Evolutionary conservation across 2,329 filamentous ascomycete genomes (phyloP), one percentile per base, ranked within the genome.

Genomic region (Tolypocladium cylindrosporum): DNA sequence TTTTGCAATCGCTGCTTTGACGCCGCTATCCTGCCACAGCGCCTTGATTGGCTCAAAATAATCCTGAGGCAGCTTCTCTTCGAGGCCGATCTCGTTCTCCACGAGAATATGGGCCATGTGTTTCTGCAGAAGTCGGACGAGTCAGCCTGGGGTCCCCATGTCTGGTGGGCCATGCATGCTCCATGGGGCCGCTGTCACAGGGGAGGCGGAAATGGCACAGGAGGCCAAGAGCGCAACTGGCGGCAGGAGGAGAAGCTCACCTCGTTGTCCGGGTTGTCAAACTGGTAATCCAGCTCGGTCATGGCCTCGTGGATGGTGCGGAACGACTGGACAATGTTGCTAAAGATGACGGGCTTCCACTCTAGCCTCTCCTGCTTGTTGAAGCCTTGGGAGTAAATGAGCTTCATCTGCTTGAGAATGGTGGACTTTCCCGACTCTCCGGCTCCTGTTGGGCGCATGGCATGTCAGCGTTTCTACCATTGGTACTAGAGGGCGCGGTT

Each of bases 291-390:
- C 67, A 95, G 85, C 67, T 95, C 88, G 60, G 88, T 82, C 92
- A 97, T 97, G 56, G 92, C 93, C 62, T 94, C 90, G 67, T 90
- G 83, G 63, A 97, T 88, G 65, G 92, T 85, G 71, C 92, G 90
- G 77, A 96, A 94, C 2, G 93, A 93, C 66, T 96, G 90, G 55
- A 97, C 80, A 63, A 97, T 82, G 73, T 99, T 99, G 74, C 88
- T 92, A 75, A 97, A 97, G 64, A 97, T 92, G 68, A 97, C 92
- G 19, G 91, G 89, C 66, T 94, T 91, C 82, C 91, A 96, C 79
- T 97, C 91, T 63, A 95, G 85, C 72, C 91, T 90, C 73, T 97
- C 94, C 63, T 84, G 86, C 67, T 90, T 89, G 68, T 86, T 90
- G 77, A 97, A 97, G 55, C 94, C 93, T 72, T 91, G 87, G 16